phyloP scores from a whole-genome alignment of 2,329 filamentous ascomycete genomes.

The Penicillium sp. region DNA sequence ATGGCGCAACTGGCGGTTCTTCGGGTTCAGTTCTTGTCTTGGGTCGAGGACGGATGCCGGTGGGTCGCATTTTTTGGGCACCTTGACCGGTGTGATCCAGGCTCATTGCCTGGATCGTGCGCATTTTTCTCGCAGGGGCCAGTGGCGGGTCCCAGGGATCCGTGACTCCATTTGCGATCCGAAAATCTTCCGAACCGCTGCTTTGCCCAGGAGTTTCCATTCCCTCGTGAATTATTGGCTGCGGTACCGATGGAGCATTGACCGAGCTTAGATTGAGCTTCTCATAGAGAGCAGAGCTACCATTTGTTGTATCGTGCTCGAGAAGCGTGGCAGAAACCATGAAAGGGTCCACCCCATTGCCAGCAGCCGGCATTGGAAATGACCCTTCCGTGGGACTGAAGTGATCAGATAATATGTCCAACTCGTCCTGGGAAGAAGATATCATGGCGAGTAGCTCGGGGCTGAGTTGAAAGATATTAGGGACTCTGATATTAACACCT shows the following conservation, averaged over 20 bases:
- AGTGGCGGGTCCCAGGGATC: conserved; percentile 44
- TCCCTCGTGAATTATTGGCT: conserved; percentile 50
- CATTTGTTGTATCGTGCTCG: conserved; percentile 36
- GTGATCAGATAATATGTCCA: conserved; percentile 33
- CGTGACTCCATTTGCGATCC: conserved; percentile 31
- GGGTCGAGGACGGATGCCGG: conserved; percentile 43
- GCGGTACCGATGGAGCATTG: conserved; percentile 38
- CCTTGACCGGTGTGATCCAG: conserved; percentile 54
- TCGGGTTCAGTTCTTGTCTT: conserved; percentile 40
- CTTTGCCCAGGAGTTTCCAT: conserved; percentile 63
- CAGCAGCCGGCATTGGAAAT: conserved; percentile 39
- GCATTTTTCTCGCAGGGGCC: conserved; percentile 51
- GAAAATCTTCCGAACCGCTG: conserved; percentile 43
- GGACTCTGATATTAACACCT: conserved; percentile 76
- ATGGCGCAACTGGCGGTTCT: conserved; percentile 37
- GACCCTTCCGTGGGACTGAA: conserved; percentile 29
- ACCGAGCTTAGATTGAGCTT: conserved; percentile 50
- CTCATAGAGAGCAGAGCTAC: conserved; percentile 49
- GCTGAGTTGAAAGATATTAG: conserved; percentile 81
- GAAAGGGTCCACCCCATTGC: conserved; percentile 46
- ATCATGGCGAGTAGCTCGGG: conserved; percentile 60
- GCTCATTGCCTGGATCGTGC: conserved; percentile 56
- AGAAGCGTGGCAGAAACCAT: conserved; percentile 33
- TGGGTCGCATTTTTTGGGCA: conserved; percentile 65
- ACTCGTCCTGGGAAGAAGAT: conserved; percentile 34